Evolutionary conservation across 2,329 filamentous ascomycete genomes (phyloP).

Genomic region (Neonectria ditissima): DNA sequence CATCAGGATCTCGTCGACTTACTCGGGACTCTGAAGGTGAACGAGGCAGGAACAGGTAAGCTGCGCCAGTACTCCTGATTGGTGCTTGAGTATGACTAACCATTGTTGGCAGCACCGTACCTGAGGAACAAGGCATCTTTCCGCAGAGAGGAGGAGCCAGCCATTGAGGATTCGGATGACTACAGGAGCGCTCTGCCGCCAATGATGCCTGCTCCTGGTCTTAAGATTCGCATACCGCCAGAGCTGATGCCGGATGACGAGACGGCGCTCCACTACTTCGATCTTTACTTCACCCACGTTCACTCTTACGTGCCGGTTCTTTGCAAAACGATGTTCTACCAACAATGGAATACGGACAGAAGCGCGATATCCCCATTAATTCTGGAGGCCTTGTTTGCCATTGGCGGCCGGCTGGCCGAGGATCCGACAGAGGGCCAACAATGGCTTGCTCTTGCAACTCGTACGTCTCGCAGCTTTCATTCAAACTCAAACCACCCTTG

Average conservation of each 20-base stretch:
- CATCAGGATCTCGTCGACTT: conserved; percentile 82
- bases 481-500: conserved; percentile 27
- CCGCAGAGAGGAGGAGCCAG: conserved; percentile 68
- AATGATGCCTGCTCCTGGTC: conserved; percentile 74
- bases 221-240: conserved; percentile 87
- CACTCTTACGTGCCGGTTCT: conserved; percentile 94
- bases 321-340: conserved; percentile 84
- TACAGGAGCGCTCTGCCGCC: conserved; percentile 77
- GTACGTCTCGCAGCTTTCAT: conserved; percentile 58
- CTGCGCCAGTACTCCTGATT: neutral
- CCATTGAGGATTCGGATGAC: conserved; percentile 78
- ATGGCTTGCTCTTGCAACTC: conserved; percentile 90
- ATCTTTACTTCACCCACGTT: conserved; percentile 89
- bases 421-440: conserved; percentile 87
- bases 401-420: conserved; percentile 84
- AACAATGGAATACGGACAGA: conserved; percentile 87
- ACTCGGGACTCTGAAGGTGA: conserved; percentile 87
- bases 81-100: conserved; percentile 32
- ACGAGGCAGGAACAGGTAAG: conserved; percentile 87
- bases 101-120: conserved; percentile 75
- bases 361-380: conserved; percentile 90
- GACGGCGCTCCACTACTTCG: conserved; percentile 84
- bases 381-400: conserved; percentile 91
- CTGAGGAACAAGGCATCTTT: conserved; percentile 73
- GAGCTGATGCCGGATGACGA: conserved; percentile 93